Base-by-base conservation (phyloP, 345 rosid species). In the Eucalyptus dawsonii region DNA sequence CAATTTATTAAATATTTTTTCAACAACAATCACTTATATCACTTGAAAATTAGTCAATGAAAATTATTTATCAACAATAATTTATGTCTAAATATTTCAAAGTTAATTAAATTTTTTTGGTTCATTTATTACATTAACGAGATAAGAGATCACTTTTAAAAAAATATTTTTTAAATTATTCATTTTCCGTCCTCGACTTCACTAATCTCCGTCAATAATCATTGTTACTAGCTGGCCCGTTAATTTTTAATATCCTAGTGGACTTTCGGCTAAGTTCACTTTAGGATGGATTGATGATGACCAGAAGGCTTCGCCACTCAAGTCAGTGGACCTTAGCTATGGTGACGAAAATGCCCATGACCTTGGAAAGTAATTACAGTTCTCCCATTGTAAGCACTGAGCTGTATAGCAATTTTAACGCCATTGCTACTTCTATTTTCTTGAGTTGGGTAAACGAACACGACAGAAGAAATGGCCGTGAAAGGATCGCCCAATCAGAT, bases 151-250 rank as follows among this genome's bases (percentile, higher is more conserved):
- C 3, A 8, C 5, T 67, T 67, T 15, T 1, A 16, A 4, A 8
- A 69, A 34, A 31, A 5, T 69, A 5, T 9, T 9, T 69, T 31
- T 3, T 2, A 17, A 69, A 16, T 17, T 0, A 1, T 34, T 69
- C 3, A n/a, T 69, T 5, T 34, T 69, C 5, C 8, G 0, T 69
- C 24, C 24, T 5, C 6, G 0, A 34, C 0, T 17, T 69, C 24
- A 14, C 40, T 34, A 31, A 67, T 29, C 37, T 67, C 9, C 80
- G 10, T 16, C 34, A 34, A 69, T 31, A 34, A 8, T 34, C 22
- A 17, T 37, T 4, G 27, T 37, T 37, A 37, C 14, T 11, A 37
- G 45, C 27, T 37, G 45, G 83, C 27, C 47, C 47, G 13, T 76
- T 40, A 40, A 40, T 37, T 76, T 72, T 31, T 37, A 37, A 21